Conservation (phyloP, 2,329 filamentous ascomycete species). For the Huntiella savannae region DNA sequence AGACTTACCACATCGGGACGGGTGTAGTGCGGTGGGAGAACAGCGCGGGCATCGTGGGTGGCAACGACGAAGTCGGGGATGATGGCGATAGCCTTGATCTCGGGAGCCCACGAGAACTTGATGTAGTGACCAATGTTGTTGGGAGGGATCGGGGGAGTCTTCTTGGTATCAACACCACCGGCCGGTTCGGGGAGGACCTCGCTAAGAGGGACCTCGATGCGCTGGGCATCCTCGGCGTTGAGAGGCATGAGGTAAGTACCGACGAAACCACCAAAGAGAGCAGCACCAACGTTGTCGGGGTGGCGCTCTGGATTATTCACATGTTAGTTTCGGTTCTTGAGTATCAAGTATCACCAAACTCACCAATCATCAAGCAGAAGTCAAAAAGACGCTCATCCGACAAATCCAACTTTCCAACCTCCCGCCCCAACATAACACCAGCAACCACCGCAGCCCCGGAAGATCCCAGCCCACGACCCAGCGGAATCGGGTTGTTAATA, state of each 20-base stretch:
- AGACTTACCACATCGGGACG: constrained; percentile 62
- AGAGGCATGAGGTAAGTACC: constrained; percentile 92
- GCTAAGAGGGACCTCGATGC: constrained; percentile 82
- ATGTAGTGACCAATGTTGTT: constrained; percentile 87
- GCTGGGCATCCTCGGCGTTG: constrained; percentile 68
- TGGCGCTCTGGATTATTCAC: constrained; percentile 43
- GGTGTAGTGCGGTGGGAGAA: constrained; percentile 63
- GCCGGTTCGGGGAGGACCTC: constrained; percentile 84
- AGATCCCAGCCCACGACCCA: constrained; percentile 83
- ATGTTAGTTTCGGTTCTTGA: background rate
- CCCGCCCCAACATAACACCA: constrained; percentile 80
- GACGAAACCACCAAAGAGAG: constrained; percentile 88
- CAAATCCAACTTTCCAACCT: constrained; percentile 61
- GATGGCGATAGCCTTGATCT: constrained; percentile 93
- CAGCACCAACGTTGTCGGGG: constrained; percentile 86
- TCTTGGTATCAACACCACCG: constrained; percentile 77
- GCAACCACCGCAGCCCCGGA: constrained; percentile 91
- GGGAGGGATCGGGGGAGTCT: constrained; percentile 73
- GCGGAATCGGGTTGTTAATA: constrained; percentile 85
- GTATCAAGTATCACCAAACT: constrained; percentile 12
- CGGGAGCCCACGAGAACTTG: constrained; percentile 80
- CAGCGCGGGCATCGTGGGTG: constrained; percentile 77
- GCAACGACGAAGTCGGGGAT: constrained; percentile 91
- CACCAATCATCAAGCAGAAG: constrained; percentile 91
- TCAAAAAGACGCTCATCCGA: constrained; percentile 73